These are phyloP conservation scores for Eremochloa ophiuroides DNA, from an alignment of 176 grass and related monocot species.

Conservation along the genomic window DNA sequence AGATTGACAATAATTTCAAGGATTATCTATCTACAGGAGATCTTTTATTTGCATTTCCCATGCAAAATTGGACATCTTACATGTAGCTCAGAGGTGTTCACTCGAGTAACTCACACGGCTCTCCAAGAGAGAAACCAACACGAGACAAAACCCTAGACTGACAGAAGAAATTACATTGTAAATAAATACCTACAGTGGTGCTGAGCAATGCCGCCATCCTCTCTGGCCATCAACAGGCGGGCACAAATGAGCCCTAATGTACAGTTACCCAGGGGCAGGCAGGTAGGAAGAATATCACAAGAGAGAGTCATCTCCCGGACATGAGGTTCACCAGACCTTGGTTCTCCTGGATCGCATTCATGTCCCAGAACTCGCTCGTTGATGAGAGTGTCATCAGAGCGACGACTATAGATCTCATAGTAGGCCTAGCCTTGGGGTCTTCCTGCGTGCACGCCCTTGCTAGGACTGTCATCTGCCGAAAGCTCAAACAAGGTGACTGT, in stretches of 20 bases:
- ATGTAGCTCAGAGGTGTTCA: not conserved
- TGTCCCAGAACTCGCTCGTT: constrained; percentile 73
- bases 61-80: not conserved
- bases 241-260: not conserved
- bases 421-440: constrained; percentile 63
- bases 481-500: not conserved
- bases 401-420: constrained; percentile 77
- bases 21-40: not conserved
- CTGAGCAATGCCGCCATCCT: not conserved
- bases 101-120: not conserved
- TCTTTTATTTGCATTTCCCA: not conserved
- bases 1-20: not conserved
- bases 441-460: constrained; percentile 82
- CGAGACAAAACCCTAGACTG: not conserved
- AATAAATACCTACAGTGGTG: not conserved
- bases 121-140: not conserved
- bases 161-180: not conserved
- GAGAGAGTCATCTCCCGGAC: constrained; percentile 49
- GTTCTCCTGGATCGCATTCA: constrained; percentile 57
- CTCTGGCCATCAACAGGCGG: not conserved
- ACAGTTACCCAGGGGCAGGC: not conserved
- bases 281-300: not conserved
- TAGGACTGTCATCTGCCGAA: constrained; percentile 55
- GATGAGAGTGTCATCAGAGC: constrained; percentile 78
- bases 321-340: constrained; percentile 63